Conservation (phyloP, 176 grass and related monocot species). For the Carex kokanica region DNA sequence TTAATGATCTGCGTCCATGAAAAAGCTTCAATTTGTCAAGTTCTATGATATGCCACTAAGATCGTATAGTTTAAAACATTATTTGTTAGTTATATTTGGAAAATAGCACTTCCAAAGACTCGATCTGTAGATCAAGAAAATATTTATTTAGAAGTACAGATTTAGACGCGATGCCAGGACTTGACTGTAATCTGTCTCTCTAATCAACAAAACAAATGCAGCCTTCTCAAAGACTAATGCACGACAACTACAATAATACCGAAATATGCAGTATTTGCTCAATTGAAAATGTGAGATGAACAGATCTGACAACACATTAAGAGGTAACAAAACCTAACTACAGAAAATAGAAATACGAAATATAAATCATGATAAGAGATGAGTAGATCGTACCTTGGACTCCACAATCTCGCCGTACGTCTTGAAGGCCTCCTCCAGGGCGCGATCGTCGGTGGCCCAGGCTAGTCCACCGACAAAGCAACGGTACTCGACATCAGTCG, state of each 20-base stretch:
- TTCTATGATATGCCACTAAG: neutral
- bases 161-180: neutral
- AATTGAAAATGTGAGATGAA: neutral
- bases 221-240: neutral
- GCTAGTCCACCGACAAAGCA: constrained; percentile 94
- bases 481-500: constrained; percentile 75
- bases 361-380: neutral
- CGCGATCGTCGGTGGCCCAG: constrained; percentile 77
- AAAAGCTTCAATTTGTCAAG: neutral
- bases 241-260: neutral
- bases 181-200: neutral
- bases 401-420: constrained; percentile 76
- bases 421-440: constrained; percentile 69
- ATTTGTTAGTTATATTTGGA: no score
- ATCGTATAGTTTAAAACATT: neutral
- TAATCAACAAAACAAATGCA: neutral
- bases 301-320: neutral
- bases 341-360: neutral
- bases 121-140: neutral
- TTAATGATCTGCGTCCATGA: constrained; percentile 64
- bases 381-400: constrained; percentile 49
- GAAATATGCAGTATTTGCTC: neutral
- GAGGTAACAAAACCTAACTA: neutral
- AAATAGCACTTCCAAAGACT: neutral
- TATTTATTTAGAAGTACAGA: neutral